phyloP scores from a whole-genome alignment of 345 rosid genomes.

The Pugionium dolabratum region DNA sequence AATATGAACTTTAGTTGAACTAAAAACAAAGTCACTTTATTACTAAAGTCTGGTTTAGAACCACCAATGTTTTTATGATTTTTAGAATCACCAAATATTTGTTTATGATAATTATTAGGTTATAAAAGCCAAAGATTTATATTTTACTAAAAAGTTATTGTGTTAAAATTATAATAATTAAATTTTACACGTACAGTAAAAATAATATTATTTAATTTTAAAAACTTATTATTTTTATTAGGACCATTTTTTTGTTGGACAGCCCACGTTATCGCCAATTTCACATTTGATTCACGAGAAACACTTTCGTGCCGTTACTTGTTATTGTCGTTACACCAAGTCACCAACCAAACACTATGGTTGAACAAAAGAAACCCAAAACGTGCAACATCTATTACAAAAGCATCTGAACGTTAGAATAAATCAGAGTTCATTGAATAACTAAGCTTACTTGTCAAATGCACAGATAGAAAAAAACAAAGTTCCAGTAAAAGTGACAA shows the following conservation, averaged over 20 bases:
- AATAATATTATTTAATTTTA: no score
- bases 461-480: not conserved
- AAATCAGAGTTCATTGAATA: not conserved
- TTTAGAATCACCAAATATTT: no score
- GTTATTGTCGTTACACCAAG: conserved; percentile 33
- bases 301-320: conserved; percentile 38
- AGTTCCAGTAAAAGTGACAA: not conserved
- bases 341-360: conserved; percentile 22
- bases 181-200: no score
- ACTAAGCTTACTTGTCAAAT: conserved; percentile 19
- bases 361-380: conserved; percentile 35
- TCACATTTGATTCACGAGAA: conserved; percentile 36
- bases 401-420: conserved; percentile 5
- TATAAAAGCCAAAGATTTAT: no score
- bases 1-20: conserved; percentile 1
- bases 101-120: no score
- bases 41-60: no score
- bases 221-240: no score
- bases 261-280: conserved; percentile 22
- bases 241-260: no score
- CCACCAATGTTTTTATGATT: no score
- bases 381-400: conserved; percentile 20
- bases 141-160: no score
- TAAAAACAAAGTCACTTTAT: not conserved
- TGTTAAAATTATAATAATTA: no score